Base-by-base conservation (phyloP, 495 filamentous ascomycete species). In the Lasiosphaeria miniovina region DNA sequence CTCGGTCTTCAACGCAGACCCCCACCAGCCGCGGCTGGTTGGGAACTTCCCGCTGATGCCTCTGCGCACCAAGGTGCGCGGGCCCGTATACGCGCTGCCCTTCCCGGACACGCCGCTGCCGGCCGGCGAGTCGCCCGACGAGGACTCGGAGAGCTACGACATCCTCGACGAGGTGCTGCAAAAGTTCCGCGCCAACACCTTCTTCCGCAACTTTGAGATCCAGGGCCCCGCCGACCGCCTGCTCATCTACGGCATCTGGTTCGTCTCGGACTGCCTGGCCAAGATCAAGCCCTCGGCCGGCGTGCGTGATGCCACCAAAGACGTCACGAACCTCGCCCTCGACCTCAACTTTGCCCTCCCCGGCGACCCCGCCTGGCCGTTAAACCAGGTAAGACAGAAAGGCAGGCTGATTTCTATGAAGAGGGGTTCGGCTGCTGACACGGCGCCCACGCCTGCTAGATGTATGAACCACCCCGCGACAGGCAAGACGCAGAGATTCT, bases 201-300 rank as follows among this genome's bases (percentile, higher is more conserved):
- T 98, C 70, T 98, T 98, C 81, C 89, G 95, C 65, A 98, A 98
- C 81, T 98, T 98, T 70, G 95, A 97, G 81, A 96, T 98, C 84
- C 92, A 96, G 71, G 94, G 94, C 15, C 90, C 91, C 36, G 94
- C 94, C 56, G 94, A 98, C 76, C 84, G 95, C 49, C 84, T 96
- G 72, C 79, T 98, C 59, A 94, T 98, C 65, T 98, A 98, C 77
- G 93, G 93, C 54, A 98, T 96, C 68, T 81, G 97, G 62, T 97
- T 93, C 76, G 80, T 98, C 65, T 90, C 85, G 68, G 93, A 97
- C 69, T 91, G 89, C 62, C 79, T 98, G 71, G 75, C 80, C 58
- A 93, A 93, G 82, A 87, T 98, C 65, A 88, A 86, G 77, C 86
- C 90, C 64, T 63, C 71, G 60, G 62, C 83, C 70, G 69, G 71